These are phyloP conservation scores for Capsicum chinense DNA, from an alignment of 257 asterid species.

Conservation along the genomic window DNA sequence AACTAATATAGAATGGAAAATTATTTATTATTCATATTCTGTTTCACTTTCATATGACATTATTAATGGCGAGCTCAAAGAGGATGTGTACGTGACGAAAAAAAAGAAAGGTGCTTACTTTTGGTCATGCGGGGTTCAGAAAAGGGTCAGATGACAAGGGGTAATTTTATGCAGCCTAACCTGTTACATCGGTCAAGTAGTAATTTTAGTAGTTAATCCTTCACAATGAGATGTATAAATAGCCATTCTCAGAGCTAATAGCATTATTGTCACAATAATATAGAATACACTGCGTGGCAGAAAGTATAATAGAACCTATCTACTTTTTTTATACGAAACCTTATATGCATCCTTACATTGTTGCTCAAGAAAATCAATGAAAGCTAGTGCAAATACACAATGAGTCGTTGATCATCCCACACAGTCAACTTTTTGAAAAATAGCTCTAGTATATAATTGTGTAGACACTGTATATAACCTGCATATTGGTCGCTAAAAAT, in stretches of 20 bases:
- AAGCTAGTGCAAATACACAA: neutral
- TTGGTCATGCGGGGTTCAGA: no score
- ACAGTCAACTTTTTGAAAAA: neutral
- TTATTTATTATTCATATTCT: no score
- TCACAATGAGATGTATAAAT: no score
- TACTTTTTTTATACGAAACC: neutral
- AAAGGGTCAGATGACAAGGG: no score
- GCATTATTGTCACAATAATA: neutral
- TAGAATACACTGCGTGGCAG: neutral
- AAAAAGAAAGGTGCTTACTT: no score
- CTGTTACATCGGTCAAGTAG: no score
- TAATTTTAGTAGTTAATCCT: no score
- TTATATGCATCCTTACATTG: neutral
- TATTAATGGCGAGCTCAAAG: no score
- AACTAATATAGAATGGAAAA: no score
- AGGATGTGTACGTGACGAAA: no score
- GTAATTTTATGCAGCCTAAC: no score
- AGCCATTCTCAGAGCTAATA: neutral
- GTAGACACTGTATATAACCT: neutral
- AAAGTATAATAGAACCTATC: neutral
- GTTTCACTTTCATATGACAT: no score
- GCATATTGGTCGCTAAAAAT: conserved; percentile 18
- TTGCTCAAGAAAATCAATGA: neutral
- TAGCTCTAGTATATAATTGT: neutral
- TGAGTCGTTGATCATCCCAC: neutral